Evolutionary conservation across 768 basidiomycete genomes (phyloP), one percentile per base, ranked within the genome.

Genomic region (Pisolithus microcarpus): DNA sequence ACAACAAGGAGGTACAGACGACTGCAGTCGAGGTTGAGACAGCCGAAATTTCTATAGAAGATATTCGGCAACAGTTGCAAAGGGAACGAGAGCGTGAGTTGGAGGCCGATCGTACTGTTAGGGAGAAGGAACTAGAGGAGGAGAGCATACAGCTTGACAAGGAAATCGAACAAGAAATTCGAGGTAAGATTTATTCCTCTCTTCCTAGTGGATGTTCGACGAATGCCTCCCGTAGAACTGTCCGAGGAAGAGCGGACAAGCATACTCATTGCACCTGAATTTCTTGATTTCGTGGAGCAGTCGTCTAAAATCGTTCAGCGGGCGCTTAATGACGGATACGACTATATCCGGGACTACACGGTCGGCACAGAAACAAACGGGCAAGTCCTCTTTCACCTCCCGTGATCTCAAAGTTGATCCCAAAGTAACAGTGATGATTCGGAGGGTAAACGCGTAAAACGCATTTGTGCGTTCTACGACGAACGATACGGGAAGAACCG

Each of bases 291-390:
- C 65, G 84, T 99, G 15, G 92, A 96, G 63, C 82, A 87, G 59
- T 94, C 91, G 8, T 91, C 90, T 19, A 95, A 95, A 71, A 92
- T 98, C 43, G 81, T 97, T 10, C 91, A 98, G 65, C 77, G 96
- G 46, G 96, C 95, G 19, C 70, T 98, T 54, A 96, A 90, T 61
- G 96, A 98, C 60, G 81, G 81, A 24, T 99, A 99, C 66, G 96
- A 99, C 66, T 97, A 98, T 60, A 91, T 92, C 58, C 84, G 88
- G 31, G 96, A 99, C 70, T 99, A 99, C 63, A 89, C 88, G n/a
- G 80, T 94, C 46, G 87, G 86, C 23, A 74, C 90, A 7, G 91
- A 93, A 63, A 78, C 86, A 7, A 87, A 84, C 59, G 79, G 81
- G 93, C 93, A 60, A 62, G 88, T 75, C 11, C 10, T 38, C 18